These are phyloP conservation scores for Chlorella variabilis DNA, from an alignment of 163 green algal species.

Conservation along the genomic window DNA sequence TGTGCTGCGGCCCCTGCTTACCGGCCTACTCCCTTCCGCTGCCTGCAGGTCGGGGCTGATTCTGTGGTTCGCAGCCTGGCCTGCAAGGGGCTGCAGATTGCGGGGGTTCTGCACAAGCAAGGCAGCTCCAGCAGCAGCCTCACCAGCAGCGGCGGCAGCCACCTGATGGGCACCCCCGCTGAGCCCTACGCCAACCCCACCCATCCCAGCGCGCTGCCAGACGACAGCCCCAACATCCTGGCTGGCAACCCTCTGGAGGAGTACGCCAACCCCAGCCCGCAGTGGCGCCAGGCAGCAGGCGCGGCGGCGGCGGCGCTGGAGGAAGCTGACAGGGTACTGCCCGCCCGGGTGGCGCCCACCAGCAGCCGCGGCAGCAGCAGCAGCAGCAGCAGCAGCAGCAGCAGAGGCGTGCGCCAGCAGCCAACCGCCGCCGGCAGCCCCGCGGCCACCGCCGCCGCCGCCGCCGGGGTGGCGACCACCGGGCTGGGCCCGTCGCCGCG, in stretches of 20 bases:
- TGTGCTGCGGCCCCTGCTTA: not conserved
- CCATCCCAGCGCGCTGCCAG: not conserved
- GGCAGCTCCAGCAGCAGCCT: not conserved
- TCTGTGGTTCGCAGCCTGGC: slow-evolving; percentile 70
- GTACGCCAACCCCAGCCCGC: slow-evolving; percentile 29
- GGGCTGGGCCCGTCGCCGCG: slow-evolving; percentile 39
- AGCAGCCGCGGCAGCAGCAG: not conserved
- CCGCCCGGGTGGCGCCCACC: not conserved
- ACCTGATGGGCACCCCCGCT: not conserved
- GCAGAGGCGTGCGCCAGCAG: not conserved
- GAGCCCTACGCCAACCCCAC: slow-evolving; percentile 32
- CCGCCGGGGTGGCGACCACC: not conserved
- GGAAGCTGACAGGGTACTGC: not conserved
- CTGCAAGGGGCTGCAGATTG: slow-evolving; percentile 59
- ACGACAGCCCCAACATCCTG: slow-evolving; percentile 11
- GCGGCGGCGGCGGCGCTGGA: not conserved
- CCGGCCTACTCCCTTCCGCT: not conserved
- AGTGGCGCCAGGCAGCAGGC: not conserved
- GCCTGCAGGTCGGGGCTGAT: slow-evolving; percentile 46
- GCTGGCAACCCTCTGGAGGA: slow-evolving; percentile 12
- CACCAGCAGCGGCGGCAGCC: not conserved
- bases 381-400: not conserved
- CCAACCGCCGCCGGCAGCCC: not conserved
- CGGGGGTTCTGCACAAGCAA: not conserved
- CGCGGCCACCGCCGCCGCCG: not conserved